Base-by-base conservation (phyloP, 768 basidiomycete species). In the Pisolithus sp. region DNA sequence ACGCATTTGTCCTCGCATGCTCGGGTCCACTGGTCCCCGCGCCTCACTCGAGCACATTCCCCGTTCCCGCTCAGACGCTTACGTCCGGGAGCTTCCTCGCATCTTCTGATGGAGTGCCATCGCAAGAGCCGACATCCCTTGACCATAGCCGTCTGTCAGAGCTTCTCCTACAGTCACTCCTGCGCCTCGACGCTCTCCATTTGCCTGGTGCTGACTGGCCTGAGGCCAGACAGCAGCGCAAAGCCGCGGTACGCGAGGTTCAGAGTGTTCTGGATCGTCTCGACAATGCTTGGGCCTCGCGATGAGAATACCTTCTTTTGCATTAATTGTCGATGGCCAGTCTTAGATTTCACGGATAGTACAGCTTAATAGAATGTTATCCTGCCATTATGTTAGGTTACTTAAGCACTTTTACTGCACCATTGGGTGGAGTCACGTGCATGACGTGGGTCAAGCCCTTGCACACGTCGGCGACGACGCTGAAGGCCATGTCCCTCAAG, bases 191-290 rank as follows among this genome's bases (percentile, higher is more conserved):
- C 60, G 88, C 86, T 46, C 76, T 96, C 60, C 70, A 73, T 38
- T 44, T 61, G 36, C 76, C 91, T 18, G 86, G 90, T 42, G 73
- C 74, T 36, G 78, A 81, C 46, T 96, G 92, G 88, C 76, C 79
- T 8, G 76, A 83, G 5, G 93, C 93, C 13, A 77, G 94, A 60
- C 73, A 73, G 57, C 81, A 87, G 65, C 76, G 94, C 55, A 96
- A 95, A 69, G 81, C 78, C 30, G 94, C 90, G 1, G 93, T 98
- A 46, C 84, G 78, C 56, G 82, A 85, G 59, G 86, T 96, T 15
- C 94, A 97, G 71, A 76, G 71, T 23, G 74, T 91, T 58, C 76
- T 97, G 53, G 91, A 93, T 64, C 74, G 76, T 53, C 73, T 95
- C 44, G 93, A 95, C 65, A 76, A 71, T 23, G 83, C 78, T 6